Conservation (phyloP, 2,329 filamentous ascomycete genomes). For the Pseudogymnoascus sp. region DNA sequence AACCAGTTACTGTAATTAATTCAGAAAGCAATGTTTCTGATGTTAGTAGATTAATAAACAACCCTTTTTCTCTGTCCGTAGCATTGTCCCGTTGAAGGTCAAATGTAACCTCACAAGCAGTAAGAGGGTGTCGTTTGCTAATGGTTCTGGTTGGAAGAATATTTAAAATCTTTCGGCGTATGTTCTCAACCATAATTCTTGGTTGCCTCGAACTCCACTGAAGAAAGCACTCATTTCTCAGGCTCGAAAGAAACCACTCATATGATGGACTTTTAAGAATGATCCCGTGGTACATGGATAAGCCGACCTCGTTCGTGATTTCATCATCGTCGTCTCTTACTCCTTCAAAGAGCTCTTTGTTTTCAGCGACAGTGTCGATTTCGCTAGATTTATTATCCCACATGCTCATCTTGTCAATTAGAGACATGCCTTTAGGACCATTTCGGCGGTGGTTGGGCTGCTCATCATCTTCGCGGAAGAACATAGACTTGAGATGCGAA, state of each 20-base stretch:
- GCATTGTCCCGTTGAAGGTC: neutral
- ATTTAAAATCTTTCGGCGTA: slow-evolving; percentile 12
- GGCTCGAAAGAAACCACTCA: slow-evolving; percentile 13
- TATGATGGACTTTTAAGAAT: slow-evolving; percentile 16
- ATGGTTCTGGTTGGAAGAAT: slow-evolving; percentile 14
- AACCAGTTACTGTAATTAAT: neutral
- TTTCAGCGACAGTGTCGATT: neutral
- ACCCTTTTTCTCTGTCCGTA: neutral
- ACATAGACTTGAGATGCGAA: neutral
- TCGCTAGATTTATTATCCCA: slow-evolving; percentile 13
- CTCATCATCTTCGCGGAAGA: neutral
- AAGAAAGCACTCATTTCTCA: slow-evolving; percentile 11
- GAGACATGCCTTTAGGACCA: slow-evolving; percentile 11
- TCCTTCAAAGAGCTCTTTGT: neutral
- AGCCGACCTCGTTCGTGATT: neutral
- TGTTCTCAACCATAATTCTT: neutral
- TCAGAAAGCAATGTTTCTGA: neutral
- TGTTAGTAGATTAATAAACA: neutral
- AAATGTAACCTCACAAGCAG: slow-evolving; percentile 9
- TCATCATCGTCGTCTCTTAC: slow-evolving; percentile 14
- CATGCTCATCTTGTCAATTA: slow-evolving; percentile 16
- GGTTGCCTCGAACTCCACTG: neutral
- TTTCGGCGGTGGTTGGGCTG: neutral
- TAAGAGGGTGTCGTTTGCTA: slow-evolving; percentile 12
- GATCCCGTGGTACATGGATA: slow-evolving; percentile 9